Evolutionary conservation across 805 yeast genomes (phyloP).

Genomic region (Ogataea naganishii): DNA sequence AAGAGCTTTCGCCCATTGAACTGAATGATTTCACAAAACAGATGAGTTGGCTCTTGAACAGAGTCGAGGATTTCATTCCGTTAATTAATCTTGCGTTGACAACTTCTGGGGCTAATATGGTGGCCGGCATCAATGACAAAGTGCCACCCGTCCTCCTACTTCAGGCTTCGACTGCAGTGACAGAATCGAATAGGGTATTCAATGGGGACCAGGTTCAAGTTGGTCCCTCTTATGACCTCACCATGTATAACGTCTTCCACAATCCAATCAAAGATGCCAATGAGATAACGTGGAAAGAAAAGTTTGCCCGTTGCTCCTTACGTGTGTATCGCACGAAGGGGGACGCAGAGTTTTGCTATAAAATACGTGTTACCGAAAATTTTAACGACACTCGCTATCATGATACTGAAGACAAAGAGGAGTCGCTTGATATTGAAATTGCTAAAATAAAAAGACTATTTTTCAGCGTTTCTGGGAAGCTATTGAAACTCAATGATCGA

Average conservation of each 20-base stretch:
- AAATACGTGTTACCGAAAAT: constrained; percentile 41
- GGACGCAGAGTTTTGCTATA: constrained; percentile 28
- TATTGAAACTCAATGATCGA: constrained; percentile 54
- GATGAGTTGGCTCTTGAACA: constrained; percentile 36
- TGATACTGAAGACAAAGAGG: constrained; percentile 37
- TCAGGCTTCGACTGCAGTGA: constrained; percentile 47
- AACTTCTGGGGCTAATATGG: constrained; percentile 59
- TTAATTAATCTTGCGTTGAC: constrained; percentile 55
- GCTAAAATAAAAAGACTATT: constrained; percentile 41
- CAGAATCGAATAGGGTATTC: constrained; percentile 26
- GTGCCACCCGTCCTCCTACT: constrained; percentile 59
- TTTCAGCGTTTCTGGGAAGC: constrained; percentile 61
- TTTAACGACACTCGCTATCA: constrained; percentile 70
- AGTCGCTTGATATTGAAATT: constrained; percentile 26
- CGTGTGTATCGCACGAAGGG: constrained; percentile 25
- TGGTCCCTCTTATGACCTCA: constrained; percentile 54
- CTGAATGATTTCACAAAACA: constrained; percentile 38
- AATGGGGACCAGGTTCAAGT: constrained; percentile 23
- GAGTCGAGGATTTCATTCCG: constrained; percentile 65
- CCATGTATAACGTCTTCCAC: constrained; percentile 55
- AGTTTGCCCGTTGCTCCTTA: constrained; percentile 47
- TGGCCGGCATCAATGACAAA: constrained; percentile 36
- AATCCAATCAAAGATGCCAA: constrained; percentile 35
- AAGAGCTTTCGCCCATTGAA: constrained; percentile 17
- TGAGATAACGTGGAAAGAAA: constrained; percentile 67